Conservation (phyloP, 2,329 filamentous ascomycete genomes). For the Pseudocercospora vitis region DNA sequence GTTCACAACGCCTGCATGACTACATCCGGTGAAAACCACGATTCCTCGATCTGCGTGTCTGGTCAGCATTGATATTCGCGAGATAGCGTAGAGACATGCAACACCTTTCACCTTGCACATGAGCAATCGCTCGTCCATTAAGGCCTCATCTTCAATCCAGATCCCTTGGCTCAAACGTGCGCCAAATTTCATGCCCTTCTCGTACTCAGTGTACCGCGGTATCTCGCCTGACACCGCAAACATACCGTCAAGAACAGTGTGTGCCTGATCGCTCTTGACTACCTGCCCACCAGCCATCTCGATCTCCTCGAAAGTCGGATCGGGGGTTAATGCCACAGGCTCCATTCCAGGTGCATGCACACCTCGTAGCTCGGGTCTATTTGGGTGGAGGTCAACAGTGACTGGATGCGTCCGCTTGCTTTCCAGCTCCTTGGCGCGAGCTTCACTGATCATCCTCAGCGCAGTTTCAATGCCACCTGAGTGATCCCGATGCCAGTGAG, state of each 20-base stretch:
- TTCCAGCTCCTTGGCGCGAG: conserved; percentile 6
- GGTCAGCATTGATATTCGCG: background rate
- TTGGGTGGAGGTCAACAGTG: conserved; percentile 32
- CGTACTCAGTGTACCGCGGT: conserved; percentile 29
- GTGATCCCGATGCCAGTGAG: conserved; percentile 35
- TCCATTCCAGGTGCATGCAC: conserved; percentile 22
- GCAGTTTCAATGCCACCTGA: conserved; percentile 32
- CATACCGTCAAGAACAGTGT: conserved; percentile 26
- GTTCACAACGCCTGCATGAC: conserved; percentile 34
- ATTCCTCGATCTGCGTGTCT: conserved; percentile 28
- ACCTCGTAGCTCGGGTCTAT: conserved; percentile 28
- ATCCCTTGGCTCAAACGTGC: conserved; percentile 22
- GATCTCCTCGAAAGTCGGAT: conserved; percentile 34
- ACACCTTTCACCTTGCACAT: conserved; percentile 36
- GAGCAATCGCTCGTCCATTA: conserved; percentile 31
- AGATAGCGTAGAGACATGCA: background rate
- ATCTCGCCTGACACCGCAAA: conserved; percentile 34
- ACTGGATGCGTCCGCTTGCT: conserved; percentile 11
- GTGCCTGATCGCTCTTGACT: conserved; percentile 26
- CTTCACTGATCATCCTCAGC: conserved; percentile 27
- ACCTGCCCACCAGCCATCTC: conserved; percentile 28
- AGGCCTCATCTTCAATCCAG: conserved; percentile 27
- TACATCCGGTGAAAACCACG: conserved; percentile 35
- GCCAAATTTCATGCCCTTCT: conserved; percentile 30
- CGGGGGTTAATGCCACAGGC: conserved; percentile 27